Percentiles rank a stretch among this genome's conserved stretches.
These are phyloP conservation scores for Lipomyces sp. DNA, from an alignment of 805 yeast genomes.

Conservation along the genomic window DNA sequence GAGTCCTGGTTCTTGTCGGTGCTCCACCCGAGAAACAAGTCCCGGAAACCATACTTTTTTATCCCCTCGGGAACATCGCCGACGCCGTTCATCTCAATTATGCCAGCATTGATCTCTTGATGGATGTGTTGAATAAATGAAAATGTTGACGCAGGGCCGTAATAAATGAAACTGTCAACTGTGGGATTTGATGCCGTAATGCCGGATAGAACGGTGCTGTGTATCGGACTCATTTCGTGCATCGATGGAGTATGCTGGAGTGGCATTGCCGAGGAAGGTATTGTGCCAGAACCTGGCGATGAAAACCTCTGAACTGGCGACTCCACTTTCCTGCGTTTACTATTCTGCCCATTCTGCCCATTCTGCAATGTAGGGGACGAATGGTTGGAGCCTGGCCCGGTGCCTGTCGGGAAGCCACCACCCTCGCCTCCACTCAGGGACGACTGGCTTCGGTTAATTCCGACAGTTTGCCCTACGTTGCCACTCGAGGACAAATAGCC, in stretches of 20 bases:
- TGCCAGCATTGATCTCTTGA: conserved; percentile 21
- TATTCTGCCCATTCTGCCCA: background rate
- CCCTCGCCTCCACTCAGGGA: background rate
- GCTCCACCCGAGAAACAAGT: conserved; percentile 22
- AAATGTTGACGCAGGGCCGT: conserved; percentile 28
- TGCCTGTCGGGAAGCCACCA: background rate
- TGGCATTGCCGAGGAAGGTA: too few species aligned
- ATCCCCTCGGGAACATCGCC: conserved; percentile 28
- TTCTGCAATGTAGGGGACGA: background rate
- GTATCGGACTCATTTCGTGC: conserved; percentile 11
- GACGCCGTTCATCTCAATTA: conserved; percentile 19
- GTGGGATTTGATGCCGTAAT: conserved; percentile 20
- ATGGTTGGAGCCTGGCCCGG: background rate
- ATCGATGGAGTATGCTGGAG: background rate
- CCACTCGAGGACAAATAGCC: background rate
- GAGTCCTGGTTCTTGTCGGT: background rate
- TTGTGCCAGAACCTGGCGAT: background rate
- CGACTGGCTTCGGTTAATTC: background rate
- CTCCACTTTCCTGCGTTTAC: conserved; percentile 1
- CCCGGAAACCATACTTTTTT: conserved; percentile 22
- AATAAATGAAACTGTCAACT: conserved; percentile 24
- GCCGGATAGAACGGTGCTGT: conserved; percentile 22
- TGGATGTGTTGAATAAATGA: conserved; percentile 28
- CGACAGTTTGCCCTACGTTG: background rate
- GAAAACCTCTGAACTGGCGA: background rate